Evolutionary conservation across 768 basidiomycete genomes (phyloP).

Genomic region (Sarcodon sp.): DNA sequence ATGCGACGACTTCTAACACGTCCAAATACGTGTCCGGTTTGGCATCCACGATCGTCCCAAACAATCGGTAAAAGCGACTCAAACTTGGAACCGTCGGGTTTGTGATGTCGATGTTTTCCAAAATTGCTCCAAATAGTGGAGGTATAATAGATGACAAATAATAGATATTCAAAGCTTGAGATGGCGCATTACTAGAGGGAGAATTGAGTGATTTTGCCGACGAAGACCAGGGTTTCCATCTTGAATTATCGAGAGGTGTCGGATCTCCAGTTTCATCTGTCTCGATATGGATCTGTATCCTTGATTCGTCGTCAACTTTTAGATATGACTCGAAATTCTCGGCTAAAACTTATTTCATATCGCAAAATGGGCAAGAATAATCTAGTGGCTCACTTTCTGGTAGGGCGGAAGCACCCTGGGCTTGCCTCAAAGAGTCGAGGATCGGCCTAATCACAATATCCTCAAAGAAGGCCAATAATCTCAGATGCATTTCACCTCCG

Average conservation of each 20-base stretch:
- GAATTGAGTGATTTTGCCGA: constrained; percentile 3
- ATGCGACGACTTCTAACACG: constrained; percentile 58
- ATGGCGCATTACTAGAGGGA: constrained; percentile 42
- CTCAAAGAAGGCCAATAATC: constrained; percentile 61
- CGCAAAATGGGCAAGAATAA: too few relatives aligned
- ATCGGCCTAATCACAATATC: constrained; percentile 40
- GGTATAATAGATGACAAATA: constrained; percentile 48
- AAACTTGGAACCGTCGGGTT: constrained; percentile 20
- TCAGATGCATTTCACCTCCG: constrained; percentile 42
- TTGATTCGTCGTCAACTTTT: neutral
- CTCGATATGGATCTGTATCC: neutral
- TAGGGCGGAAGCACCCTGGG: constrained; percentile 10
- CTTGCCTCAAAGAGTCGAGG: constrained; percentile 30
- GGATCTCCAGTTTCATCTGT: neutral
- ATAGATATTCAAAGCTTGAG: constrained; percentile 41
- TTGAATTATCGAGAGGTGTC: neutral
- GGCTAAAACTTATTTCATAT: too few relatives aligned
- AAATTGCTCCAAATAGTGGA: constrained; percentile 47
- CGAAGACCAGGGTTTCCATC: constrained; percentile 12
- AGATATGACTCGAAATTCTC: too few relatives aligned
- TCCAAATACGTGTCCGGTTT: constrained; percentile 66
- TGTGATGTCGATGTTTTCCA: constrained; percentile 39
- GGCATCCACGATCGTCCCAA: constrained; percentile 35
- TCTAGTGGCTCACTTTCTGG: constrained; percentile 6
- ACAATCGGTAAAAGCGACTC: constrained; percentile 38